Base-by-base conservation (phyloP, 345 rosid species). In the Brassica cretica region DNA sequence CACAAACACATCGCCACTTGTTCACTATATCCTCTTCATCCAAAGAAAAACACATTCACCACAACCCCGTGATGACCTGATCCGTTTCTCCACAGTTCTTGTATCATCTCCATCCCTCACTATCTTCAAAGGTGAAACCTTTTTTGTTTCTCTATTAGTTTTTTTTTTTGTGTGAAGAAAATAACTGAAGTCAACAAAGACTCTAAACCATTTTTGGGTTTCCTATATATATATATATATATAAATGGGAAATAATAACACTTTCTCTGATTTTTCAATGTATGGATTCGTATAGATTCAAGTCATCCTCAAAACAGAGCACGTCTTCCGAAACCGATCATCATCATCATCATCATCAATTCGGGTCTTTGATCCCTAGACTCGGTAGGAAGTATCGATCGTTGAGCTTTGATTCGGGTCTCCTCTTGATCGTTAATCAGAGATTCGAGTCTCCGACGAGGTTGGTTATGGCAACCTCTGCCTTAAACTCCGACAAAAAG, bases 381-480 rank as follows among this genome's bases (percentile, higher is more conserved):
- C 44, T 75, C 73, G 61, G 73, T 76, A 64, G 70, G 5, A 80
- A 71, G 66, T 80, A 70, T 49, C 73, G 83, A 7, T 80, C 83
- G 21, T 59, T 80, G 46, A 80, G 80, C 83, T 75, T 80, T 41
- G 80, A 80, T 75, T 80, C 83, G 6, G 83, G 83, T 75, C 83
- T 80, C 0, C 64, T 79, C 27, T 14, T 80, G 76, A 80, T 75
- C 65, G 66, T 75, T 74, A 58, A 80, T 30, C 79, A 80, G 64
- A 70, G 62, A 44, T 18, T 70, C 3, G 79, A 5, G 61, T 71
- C 80, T 61, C 77, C 74, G 77, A 61, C 68, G 18, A 80, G 76
- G 68, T 21, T 71, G 37, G 77, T 76, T 6, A 76, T 81, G 81
- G 60, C 74, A n/a, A 60, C 84, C 56, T 70, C 80, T 71, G 71